These are phyloP conservation scores for Colletotrichum eleusines DNA, from an alignment of 2,329 filamentous ascomycete species.

Conservation along the genomic window DNA sequence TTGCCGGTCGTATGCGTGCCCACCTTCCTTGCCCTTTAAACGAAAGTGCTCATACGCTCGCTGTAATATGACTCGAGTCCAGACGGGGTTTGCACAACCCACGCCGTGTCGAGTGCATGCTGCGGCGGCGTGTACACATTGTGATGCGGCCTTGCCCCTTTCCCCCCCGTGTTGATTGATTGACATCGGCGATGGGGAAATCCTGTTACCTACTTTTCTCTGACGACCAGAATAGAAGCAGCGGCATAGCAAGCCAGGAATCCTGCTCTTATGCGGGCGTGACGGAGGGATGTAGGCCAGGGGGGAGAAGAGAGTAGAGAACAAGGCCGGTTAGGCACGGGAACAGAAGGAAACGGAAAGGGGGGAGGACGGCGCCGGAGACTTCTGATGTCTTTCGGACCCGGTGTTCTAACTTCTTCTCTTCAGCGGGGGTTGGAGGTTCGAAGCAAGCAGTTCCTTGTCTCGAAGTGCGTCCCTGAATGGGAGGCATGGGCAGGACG, in stretches of 20 bases:
- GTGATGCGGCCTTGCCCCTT: not conserved
- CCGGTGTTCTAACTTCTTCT: slow-evolving; percentile 6
- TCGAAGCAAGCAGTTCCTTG: not conserved
- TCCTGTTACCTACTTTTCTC: not conserved
- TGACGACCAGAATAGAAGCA: not conserved
- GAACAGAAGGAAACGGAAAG: too few relatives aligned
- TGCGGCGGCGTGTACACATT: too few relatives aligned
- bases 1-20: not conserved
- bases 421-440: not conserved
- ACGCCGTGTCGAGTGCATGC: not conserved
- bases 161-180: not conserved
- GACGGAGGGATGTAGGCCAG: not conserved
- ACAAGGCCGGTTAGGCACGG: not conserved
- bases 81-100: not conserved
- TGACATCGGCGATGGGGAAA: not conserved
- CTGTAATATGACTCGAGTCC: slow-evolving; percentile 9
- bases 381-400: not conserved
- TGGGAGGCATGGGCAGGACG: too few relatives aligned
- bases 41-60: not conserved
- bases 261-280: not conserved
- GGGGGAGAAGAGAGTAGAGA: not conserved
- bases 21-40: not conserved
- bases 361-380: not conserved
- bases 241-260: not conserved
- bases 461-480: not conserved